Evolutionary conservation across 2,329 filamentous ascomycete species (phyloP).

Genomic region (Tolypocladium inflatum): DNA sequence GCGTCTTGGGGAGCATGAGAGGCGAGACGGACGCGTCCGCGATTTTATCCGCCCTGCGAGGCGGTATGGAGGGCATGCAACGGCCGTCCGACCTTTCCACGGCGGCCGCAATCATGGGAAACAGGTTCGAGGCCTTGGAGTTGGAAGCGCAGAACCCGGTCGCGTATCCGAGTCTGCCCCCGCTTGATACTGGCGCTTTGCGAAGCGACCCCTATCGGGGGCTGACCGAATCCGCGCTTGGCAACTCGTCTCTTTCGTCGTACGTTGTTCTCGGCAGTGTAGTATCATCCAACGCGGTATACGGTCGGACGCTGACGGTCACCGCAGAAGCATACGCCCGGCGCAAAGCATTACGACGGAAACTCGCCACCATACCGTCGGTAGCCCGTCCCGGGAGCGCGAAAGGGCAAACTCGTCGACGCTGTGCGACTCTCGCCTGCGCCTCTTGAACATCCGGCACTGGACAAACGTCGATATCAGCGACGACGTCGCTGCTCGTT

Average conservation of each 20-base stretch:
- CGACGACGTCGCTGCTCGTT: slow-evolving; percentile 17
- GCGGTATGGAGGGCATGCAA: neutral
- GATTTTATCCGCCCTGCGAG: slow-evolving; percentile 11
- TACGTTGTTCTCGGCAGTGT: neutral
- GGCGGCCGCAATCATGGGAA: neutral
- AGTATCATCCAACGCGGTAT: too few relatives aligned
- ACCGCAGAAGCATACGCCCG: too few relatives aligned
- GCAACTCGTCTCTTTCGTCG: neutral
- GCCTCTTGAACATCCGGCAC: slow-evolving; percentile 14
- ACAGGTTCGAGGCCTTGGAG: slow-evolving; percentile 8
- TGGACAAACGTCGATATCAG: slow-evolving; percentile 22
- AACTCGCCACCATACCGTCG: too few relatives aligned
- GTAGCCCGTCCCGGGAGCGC: neutral
- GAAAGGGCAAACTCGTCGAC: neutral
- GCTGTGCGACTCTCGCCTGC: slow-evolving; percentile 17
- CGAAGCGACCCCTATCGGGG: neutral
- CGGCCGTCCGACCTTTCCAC: neutral
- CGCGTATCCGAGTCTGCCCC: slow-evolving; percentile 8
- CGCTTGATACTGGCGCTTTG: neutral
- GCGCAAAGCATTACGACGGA: too few relatives aligned
- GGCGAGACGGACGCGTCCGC: slow-evolving; percentile 10
- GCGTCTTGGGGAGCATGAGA: slow-evolving; percentile 11
- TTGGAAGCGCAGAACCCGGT: slow-evolving; percentile 14
- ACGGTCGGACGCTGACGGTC: too few relatives aligned
- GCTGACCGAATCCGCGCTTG: neutral